Conservation (phyloP, 257 asterid genomes). For the Nicotiana tabacum region DNA sequence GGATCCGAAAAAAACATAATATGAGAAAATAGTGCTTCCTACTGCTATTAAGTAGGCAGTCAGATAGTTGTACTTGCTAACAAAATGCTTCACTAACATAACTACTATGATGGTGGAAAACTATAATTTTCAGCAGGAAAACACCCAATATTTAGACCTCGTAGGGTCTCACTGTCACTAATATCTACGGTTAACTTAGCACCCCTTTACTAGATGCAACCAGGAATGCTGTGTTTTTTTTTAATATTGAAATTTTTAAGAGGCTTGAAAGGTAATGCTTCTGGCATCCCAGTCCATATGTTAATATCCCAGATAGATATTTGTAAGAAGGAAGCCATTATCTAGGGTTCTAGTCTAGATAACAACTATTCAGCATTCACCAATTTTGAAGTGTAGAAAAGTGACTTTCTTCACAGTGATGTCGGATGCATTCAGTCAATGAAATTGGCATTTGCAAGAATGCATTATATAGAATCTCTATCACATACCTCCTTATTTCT, state of each 20-base stretch:
- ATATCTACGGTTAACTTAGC: not conserved
- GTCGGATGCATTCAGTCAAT: not conserved
- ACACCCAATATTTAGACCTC: not conserved
- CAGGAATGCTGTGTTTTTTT: not conserved
- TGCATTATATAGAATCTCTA: constrained; percentile 9
- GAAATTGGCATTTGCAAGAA: not conserved
- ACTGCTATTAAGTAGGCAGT: not conserved
- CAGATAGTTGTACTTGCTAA: not conserved
- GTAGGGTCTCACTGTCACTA: not conserved
- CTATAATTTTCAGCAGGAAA: not conserved
- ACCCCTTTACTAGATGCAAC: not conserved
- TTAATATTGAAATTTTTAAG: not conserved
- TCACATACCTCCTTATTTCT: constrained; percentile 73
- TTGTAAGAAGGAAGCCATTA: not conserved
- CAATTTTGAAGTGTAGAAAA: not conserved
- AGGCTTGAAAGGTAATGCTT: constrained; percentile 2
- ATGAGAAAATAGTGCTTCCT: not conserved
- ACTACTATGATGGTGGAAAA: not conserved
- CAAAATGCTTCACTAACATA: not conserved
- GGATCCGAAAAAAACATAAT: not conserved
- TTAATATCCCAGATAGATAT: not conserved
- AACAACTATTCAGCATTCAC: not conserved
- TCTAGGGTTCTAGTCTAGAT: not conserved
- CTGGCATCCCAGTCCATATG: not conserved
- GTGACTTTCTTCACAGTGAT: not conserved